Evolutionary conservation across 2,329 filamentous ascomycete genomes (phyloP).

Genomic region (Ceratocystis cubensis): DNA sequence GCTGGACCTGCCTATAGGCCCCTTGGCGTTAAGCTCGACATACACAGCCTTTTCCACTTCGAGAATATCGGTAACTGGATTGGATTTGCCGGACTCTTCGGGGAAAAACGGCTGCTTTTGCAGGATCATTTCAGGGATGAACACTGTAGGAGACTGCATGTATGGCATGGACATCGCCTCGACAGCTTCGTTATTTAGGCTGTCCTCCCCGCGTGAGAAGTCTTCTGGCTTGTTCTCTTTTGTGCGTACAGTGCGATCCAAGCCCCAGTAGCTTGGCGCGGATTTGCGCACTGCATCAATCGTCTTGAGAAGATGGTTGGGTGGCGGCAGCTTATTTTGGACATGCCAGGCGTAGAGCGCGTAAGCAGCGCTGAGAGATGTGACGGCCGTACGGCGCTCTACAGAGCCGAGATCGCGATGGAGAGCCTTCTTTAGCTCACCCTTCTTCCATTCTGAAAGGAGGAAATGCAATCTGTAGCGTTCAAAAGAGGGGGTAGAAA

Average conservation of each 20-base stretch:
- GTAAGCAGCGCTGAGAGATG: constrained; percentile 15
- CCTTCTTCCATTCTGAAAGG: constrained; percentile 17
- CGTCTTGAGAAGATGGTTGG: constrained; percentile 6
- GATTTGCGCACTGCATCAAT: constrained; percentile 15
- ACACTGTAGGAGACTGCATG: constrained; percentile 25
- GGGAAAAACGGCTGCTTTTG: constrained; percentile 21
- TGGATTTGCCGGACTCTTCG: constrained; percentile 18
- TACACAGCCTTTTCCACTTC: constrained; percentile 22
- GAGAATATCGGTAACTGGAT: constrained; percentile 17
- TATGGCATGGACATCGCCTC: constrained; percentile 19
- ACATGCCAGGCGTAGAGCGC: constrained; percentile 15
- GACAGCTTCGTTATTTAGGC: constrained; percentile 16
- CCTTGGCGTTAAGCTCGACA: constrained; percentile 20
- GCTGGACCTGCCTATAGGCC: constrained; percentile 9
- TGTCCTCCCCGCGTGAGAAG: constrained; percentile 17
- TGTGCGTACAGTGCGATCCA: constrained; percentile 12
- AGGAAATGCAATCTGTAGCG: constrained; percentile 18
- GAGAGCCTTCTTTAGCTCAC: constrained; percentile 18
- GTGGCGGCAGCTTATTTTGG: constrained; percentile 9
- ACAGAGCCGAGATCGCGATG: constrained; percentile 18
- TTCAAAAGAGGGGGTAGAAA: constrained; percentile 9
- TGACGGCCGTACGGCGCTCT: constrained; percentile 16
- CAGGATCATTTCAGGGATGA: constrained; percentile 25
- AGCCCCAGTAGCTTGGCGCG: constrained; percentile 17
- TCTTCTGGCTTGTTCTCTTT: constrained; percentile 15